A percentile compares a stretch with the other conserved stretches of the same genome.
Evolutionary conservation across 495 filamentous ascomycete genomes (phyloP).

Genomic region (Aspergillus bertholletiae): DNA sequence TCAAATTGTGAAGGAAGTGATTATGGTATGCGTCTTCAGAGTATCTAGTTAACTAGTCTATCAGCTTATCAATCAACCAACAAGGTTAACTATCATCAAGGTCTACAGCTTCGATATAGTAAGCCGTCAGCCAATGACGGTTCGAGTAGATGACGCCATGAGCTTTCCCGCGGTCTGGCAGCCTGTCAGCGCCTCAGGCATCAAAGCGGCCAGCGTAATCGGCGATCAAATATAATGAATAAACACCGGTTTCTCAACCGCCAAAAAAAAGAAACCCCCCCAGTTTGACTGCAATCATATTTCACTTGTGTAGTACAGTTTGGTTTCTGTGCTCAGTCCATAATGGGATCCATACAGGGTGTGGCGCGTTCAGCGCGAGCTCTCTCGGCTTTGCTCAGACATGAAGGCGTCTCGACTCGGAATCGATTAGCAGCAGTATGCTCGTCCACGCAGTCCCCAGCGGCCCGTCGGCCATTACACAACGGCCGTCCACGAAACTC

Average conservation of each 20-base stretch:
- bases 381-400: conserved; percentile 17
- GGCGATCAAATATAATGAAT: not conserved
- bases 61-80: too few species aligned
- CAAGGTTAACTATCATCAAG: too few species aligned
- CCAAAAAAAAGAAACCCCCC: not conserved
- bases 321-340: not conserved
- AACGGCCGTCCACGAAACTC: conserved; percentile 24
- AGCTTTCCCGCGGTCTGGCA: not conserved
- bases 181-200: conserved; percentile 16
- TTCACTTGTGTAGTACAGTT: not conserved
- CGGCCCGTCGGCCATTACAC: conserved; percentile 20
- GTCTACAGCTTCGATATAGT: not conserved
- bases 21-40: too few species aligned
- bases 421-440: conserved; percentile 12
- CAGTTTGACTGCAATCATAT: not conserved
- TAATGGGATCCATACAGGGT: conserved; percentile 27
- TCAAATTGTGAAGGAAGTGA: too few species aligned
- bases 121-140: conserved; percentile 17
- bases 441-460: not conserved
- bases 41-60: too few species aligned
- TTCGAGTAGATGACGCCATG: conserved; percentile 21
- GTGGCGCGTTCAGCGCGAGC: conserved; percentile 21
- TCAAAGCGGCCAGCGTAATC: conserved; percentile 14
- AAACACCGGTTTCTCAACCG: not conserved
- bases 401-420: conserved; percentile 5